Evolutionary conservation across 2,329 filamentous ascomycete genomes (phyloP), one percentile per base, ranked within the genome.

Genomic region (Fusarium oligoseptatum): DNA sequence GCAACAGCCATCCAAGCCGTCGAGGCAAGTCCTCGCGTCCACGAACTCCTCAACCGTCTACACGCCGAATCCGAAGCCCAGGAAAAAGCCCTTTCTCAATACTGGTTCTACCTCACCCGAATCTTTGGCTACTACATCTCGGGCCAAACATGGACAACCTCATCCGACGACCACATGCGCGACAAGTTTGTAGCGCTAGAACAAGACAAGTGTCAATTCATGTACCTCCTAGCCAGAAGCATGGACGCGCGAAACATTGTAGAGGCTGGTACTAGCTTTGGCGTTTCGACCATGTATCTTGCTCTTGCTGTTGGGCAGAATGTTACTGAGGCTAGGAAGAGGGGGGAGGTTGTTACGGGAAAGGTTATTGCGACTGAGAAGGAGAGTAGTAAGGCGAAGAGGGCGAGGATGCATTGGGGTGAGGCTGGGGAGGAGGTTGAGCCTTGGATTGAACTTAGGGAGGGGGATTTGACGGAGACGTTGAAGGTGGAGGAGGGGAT

Each of bases 201-300:
- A 57, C 80, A 85, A 12, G 89, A 92, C 74, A 92, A 92, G 79
- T 88, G 86, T 72, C 82, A 87, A 9, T 85, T 90, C 60, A 81
- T 90, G 8, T 92, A 92, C 76, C 86, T 88, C 15, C 83, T 92
- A 0, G 80, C 86, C 3, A 84, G 85, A 3, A 83, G 85, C 27
- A 87, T 82, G 3, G 84, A 85, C 2, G 89, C 90, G 0, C 83
- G 81, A 2, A 86, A 85, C 37, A 82, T 92, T n/a, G 87, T 92
- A 60, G 90, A 92, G 76, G 89, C 89, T 0, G 91, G 90, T 1
- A 92, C 91, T 0, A 88, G 86, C 61, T 92, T 89, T 66, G 90
- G 90, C 12, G 87, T 92, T 3, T 90, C 88, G 63, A 92, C 90
- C 0, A 90, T 92, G 61, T 92, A 91, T 73, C 86, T 92, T 10